Evolutionary conservation across 805 yeast species (phyloP).

Genomic region (Dipodascus geniculatus): DNA sequence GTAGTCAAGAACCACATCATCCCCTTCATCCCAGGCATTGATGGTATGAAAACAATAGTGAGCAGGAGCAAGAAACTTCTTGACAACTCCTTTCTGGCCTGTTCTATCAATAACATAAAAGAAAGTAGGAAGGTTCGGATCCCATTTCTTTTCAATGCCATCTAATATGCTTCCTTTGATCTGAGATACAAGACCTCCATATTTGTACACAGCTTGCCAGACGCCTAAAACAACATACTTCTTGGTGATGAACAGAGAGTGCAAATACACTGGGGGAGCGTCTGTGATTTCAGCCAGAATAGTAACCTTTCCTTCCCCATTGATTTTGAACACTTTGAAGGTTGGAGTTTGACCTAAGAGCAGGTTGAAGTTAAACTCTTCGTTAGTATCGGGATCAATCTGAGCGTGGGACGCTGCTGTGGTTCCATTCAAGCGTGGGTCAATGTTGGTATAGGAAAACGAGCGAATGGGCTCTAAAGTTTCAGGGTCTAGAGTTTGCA

Average conservation of each 20-base stretch:
- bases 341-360: background rate
- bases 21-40: conserved; percentile 2
- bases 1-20: background rate
- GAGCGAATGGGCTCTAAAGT: background rate
- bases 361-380: conserved; percentile 2
- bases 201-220: background rate
- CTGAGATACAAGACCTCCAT: background rate
- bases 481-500: background rate
- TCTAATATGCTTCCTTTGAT: background rate
- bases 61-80: background rate
- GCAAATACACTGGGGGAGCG: background rate
- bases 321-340: background rate
- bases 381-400: background rate
- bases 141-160: background rate
- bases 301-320: background rate
- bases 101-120: background rate
- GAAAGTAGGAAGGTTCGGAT: background rate
- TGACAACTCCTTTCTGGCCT: background rate
- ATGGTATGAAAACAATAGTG: conserved; percentile 1
- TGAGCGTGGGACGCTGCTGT: background rate
- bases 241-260: background rate
- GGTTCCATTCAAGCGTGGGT: background rate
- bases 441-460: background rate
- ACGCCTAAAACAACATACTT: background rate
- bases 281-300: conserved; percentile 1